Conservation (phyloP, 371 early-diverging fungal species). For the Catenaria anguillulae region DNA sequence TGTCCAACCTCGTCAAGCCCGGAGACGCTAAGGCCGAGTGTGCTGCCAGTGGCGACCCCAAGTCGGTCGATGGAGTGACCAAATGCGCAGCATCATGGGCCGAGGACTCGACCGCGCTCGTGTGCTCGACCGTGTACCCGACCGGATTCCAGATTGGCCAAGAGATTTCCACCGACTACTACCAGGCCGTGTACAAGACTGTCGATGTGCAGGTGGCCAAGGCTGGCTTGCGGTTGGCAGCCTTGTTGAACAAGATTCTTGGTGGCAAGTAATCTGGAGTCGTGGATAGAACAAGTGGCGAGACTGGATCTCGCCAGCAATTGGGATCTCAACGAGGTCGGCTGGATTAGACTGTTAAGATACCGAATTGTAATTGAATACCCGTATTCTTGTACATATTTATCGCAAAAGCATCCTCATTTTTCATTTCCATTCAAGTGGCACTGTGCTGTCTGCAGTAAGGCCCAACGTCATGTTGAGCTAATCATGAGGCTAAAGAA, state of each 20-base stretch:
- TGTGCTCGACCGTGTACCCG: conserved; percentile 23
- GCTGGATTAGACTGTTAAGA: too few species aligned
- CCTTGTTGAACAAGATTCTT: conserved; percentile 18
- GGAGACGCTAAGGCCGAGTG: conserved; percentile 7
- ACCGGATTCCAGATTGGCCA: conserved; percentile 8
- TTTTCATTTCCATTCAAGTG: too few species aligned
- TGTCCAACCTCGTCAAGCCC: conserved; percentile 15
- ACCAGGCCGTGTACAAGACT: conserved; percentile 11
- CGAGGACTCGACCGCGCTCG: conserved; percentile 15
- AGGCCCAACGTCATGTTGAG: too few species aligned
- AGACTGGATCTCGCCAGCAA: too few species aligned
- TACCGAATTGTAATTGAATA: too few species aligned
- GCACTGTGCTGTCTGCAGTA: too few species aligned
- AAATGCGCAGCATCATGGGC: conserved; percentile 26
- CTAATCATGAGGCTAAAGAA: too few species aligned
- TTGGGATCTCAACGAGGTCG: too few species aligned
- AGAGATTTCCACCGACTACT: conserved; percentile 14
- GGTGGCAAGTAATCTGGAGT: conserved; percentile 10
- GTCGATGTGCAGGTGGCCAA: conserved; percentile 15
- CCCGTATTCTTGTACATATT: too few species aligned
- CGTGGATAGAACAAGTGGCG: too few species aligned
- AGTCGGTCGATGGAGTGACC: conserved; percentile 1
- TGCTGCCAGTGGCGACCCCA: conserved; percentile 14
- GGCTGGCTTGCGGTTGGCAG: conserved; percentile 20
- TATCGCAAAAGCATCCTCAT: too few species aligned